Base-by-base conservation (phyloP, 2,329 filamentous ascomycete genomes). In the Ascochyta koolunga region DNA sequence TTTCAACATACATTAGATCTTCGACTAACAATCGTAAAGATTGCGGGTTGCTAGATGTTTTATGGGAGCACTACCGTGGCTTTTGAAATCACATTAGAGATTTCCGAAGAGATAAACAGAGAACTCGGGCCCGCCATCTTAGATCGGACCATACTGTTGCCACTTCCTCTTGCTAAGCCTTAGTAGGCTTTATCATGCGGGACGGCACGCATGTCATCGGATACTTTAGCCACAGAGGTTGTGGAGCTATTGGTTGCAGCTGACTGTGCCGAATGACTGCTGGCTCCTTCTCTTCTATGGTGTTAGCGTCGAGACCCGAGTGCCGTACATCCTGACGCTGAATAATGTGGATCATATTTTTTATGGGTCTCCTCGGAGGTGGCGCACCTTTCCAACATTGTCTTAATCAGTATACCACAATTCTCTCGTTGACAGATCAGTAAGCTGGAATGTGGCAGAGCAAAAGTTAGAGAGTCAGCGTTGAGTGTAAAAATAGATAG, bases 201-300 rank as follows among this genome's bases (percentile, higher is more conserved):
- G 46, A 54, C 45, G 45, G 51, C 51, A 38, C 51, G 51, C 51
- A 41, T 50, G 40, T 40, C 29, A 21, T 54, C 35, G 51, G 51
- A 19, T 45, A n/a, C 5, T 36, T 24, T 19, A 35, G 35, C 31
- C 51, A 49, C 16, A 19, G 18, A 10, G 16, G 25, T 29, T 37
- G 40, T 54, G 45, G 45, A 36, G 36, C 22, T n/a, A 5, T 24
- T 19, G 21, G 13, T 46, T 37, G 19, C 29, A 46, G 31, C 29
- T 40, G 29, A 33, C 21, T 16, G 8, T 24, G 21, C 10, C 24
- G 19, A 31, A 18, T 7, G 16, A 39, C n/a, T 45, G 4, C n/a
- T 18, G 27, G 38, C 36, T 43, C 44, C 4, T 36, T 24, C 19
- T 32, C 9, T 25, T 40, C 40, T 37, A 31, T 18, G 13, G 3